Evolutionary conservation across 179 eudicot species (phyloP).

Genomic region (Heliamphora pulchella): DNA sequence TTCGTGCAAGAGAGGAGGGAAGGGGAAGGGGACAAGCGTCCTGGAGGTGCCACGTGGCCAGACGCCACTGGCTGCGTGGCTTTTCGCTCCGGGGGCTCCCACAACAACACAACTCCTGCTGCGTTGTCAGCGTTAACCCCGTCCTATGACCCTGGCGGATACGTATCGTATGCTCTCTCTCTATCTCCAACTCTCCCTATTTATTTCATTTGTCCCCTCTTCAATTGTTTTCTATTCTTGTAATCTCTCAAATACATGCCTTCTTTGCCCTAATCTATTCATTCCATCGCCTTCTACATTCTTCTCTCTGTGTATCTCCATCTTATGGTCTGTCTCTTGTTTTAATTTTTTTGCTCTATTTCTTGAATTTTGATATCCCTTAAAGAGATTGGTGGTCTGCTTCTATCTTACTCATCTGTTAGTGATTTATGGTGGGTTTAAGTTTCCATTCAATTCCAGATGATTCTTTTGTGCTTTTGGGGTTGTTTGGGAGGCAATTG

Average conservation of each 20-base stretch:
- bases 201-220: neutral
- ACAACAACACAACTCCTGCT: neutral
- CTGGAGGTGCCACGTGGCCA: constrained; percentile 21
- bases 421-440: neutral
- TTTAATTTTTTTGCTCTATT: neutral
- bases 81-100: neutral
- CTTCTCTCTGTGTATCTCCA: neutral
- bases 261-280: no score
- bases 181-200: neutral
- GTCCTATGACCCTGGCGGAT: neutral
- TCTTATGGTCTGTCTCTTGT: neutral
- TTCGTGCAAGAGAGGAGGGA: neutral
- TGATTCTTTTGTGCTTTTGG: neutral
- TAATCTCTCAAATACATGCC: no score
- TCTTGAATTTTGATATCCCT: neutral
- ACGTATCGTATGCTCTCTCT: neutral
- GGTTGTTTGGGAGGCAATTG: neutral
- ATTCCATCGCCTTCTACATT: no score
- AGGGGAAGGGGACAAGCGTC: constrained; percentile 16
- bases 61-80: constrained; percentile 1
- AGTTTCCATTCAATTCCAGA: neutral
- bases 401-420: neutral
- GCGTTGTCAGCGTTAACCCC: neutral
- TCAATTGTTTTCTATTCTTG: no score
- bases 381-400: neutral